Evolutionary conservation across 257 asterid genomes (phyloP), one percentile per base, ranked within the genome.

Genomic region (Cinchona pubescens): DNA sequence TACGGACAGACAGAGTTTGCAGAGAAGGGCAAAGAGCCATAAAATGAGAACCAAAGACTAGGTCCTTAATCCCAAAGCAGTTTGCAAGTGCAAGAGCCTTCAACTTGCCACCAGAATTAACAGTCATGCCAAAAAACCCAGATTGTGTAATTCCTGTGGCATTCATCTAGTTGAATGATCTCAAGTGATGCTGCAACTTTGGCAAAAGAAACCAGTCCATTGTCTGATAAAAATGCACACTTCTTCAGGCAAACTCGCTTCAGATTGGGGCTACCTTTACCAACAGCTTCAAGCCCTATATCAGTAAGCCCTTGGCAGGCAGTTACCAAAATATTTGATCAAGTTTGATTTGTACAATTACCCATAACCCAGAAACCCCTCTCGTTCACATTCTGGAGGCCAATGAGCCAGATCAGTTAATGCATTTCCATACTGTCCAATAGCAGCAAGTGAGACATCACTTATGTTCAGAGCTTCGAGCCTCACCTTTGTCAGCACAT

Each of bases 321-420:
- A 53, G 88, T 69, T 34, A 92, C 62, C 1, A 84, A 66, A 29
- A 95, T 76, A 21, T n/a, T n/a, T n/a, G 93, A 84, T 90, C 87
- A 95, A 87, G 82, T 92, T 87, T 67, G 77, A 85, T 82, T 85
- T 79, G 91, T n/a, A 78, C 96, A 90, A 76, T 83, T 87, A 3
- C 96, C 99, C 98, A 95, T 91, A 65, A 93, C 97, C 99, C 99
- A 95, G 76, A 95, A 92, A 51, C 99, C 99, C 80, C 88, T 88
- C 81, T 92, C 99, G 5, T 86, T 87, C 82, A 90, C 95, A 78
- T 82, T 90, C 77, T 72, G 88, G 72, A 95, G 96, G 75, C 84
- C 83, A 49, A 40, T 30, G 89, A 1, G 79, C 46, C 49, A 95
- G 87, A 73, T 87, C 91, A 1, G 88, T 84, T 86, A 92, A 43